Evolutionary conservation across 2,329 filamentous ascomycete genomes (phyloP), one percentile per base, ranked within the genome.

Genomic region (Exophiala sp.): DNA sequence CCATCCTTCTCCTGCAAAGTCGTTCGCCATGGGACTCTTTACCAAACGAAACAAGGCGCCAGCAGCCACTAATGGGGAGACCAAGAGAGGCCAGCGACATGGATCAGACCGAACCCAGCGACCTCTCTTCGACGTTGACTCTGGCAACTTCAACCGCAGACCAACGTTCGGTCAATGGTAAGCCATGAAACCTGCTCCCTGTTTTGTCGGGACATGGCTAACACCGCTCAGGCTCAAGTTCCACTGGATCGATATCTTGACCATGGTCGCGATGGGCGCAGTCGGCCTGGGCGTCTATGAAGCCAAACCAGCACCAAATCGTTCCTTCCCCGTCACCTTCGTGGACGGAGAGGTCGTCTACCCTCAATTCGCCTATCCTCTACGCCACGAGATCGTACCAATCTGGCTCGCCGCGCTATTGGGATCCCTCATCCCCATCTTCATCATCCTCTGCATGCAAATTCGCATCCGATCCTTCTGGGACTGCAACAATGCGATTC

Each of bases 371-470:
- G 85, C 84, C 24, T 89, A 88, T 65, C 85, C 86, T 1, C 69
- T 87, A 20, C 82, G 86, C 56, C 80, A 85, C 41, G 84, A 88
- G 63, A 86, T 88, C 64, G 69, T 89, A 5, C 86, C 87, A 20
- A 88, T 87, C 65, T 88, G 82, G 82, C 75, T 81, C 1, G 85
- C 86, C 8, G 86, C 86, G 1, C 69, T 90, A 14, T 74, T 89
- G 14, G 84, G 81, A 11, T 73, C 79, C 29, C 66, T 89, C 2
- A 72, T 89, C 20, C 86, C 87, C 7, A 85, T 89, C 63, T 67
- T 75, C 57, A 70, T 87, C 66, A 82, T 90, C 63, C 70, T 87
- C 2, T 61, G 84, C 50, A 79, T 84, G 71, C 86, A 89, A 68
- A 78, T 89, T 61, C 81, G 85, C 45, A 76, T 88, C 43, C 80